phyloP scores from a whole-genome alignment of 495 filamentous ascomycete genomes.

The Neurospora sp. region DNA sequence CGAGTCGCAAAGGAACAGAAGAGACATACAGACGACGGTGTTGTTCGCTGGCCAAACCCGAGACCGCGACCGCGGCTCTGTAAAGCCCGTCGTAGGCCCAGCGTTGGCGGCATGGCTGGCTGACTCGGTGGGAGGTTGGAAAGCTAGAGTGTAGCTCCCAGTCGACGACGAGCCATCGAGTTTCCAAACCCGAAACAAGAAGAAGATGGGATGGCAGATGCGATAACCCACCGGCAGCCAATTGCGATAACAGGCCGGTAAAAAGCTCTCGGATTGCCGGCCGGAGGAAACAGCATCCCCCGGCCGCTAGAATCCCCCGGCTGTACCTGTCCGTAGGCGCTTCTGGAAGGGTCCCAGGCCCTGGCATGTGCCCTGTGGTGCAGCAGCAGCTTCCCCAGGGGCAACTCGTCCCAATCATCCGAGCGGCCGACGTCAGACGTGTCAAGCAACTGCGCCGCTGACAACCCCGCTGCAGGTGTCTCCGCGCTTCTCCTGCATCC shows the following conservation, averaged over 20 bases:
- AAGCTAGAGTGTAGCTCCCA: not conserved
- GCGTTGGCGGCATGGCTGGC: slow-evolving; percentile 24
- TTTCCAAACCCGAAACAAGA: not conserved
- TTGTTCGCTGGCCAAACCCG: not conserved
- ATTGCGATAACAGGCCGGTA: not conserved
- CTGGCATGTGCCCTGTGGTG: not conserved
- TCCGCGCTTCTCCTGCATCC: not conserved
- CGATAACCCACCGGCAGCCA: not conserved
- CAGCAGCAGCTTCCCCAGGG: not conserved
- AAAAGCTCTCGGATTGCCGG: not conserved
- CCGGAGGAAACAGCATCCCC: not conserved
- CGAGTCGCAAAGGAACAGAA: slow-evolving; percentile 28
- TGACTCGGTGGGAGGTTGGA: not conserved
- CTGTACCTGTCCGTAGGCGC: not conserved
- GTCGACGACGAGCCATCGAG: not conserved
- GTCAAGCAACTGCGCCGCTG: not conserved
- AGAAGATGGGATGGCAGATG: not conserved
- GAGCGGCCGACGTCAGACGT: not conserved
- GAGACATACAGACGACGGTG: slow-evolving; percentile 26
- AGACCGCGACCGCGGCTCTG: slow-evolving; percentile 7
- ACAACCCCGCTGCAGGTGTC: not conserved
- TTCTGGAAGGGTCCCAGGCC: not conserved
- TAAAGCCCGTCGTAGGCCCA: slow-evolving; percentile 15
- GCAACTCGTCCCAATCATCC: not conserved
- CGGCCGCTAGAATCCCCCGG: not conserved